These are phyloP conservation scores for Trametes pubescens DNA, from an alignment of 1,284 basidiomycete genomes.

Conservation along the genomic window DNA sequence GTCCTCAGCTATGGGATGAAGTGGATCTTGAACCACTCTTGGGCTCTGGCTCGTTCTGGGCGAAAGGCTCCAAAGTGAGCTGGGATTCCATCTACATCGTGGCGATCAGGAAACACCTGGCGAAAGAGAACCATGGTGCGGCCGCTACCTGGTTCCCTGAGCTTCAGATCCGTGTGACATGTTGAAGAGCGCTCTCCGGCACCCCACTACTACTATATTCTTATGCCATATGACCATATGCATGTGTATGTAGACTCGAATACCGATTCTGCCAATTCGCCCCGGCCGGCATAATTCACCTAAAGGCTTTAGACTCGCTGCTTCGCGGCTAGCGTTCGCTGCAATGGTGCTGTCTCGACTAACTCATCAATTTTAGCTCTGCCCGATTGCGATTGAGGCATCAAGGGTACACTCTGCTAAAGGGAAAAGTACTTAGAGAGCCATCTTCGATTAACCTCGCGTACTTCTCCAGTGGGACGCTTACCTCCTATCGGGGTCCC, in stretches of 20 bases:
- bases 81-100: conserved; percentile 7
- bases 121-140: not conserved
- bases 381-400: too few species aligned
- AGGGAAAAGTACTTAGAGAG: too few species aligned
- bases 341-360: too few species aligned
- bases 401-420: too few species aligned
- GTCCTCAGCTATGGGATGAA: not conserved
- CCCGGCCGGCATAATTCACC: too few species aligned
- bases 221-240: not conserved
- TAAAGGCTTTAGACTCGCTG: too few species aligned
- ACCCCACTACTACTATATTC: not conserved
- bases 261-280: not conserved
- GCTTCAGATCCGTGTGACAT: conserved; percentile 5
- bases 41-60: not conserved
- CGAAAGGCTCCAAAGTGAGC: not conserved
- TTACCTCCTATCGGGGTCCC: too few species aligned
- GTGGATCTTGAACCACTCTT: conserved; percentile 3
- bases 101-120: conserved; percentile 3
- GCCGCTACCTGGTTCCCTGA: conserved; percentile 8
- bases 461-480: too few species aligned
- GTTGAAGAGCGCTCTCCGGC: not conserved
- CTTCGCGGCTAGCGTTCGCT: too few species aligned
- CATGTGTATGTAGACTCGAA: not conserved
- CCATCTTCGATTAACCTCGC: too few species aligned
- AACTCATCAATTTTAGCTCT: too few species aligned